Conservation (phyloP, 2,329 filamentous ascomycete species). For the Fusarium anthophilum region DNA sequence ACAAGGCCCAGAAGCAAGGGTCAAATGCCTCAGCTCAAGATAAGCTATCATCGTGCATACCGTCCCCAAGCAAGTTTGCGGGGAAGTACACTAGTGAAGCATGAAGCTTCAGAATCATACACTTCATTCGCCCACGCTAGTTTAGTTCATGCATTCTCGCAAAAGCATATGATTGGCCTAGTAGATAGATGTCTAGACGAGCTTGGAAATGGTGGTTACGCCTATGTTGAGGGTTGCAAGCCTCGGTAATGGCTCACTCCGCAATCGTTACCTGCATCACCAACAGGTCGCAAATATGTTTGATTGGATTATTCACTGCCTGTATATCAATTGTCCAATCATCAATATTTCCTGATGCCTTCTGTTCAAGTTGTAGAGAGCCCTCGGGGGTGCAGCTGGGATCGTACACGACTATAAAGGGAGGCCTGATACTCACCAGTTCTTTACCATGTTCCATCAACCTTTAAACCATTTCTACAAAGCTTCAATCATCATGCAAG, state of each 20-base stretch:
- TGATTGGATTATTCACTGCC: not conserved
- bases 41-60: not conserved
- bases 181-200: not conserved
- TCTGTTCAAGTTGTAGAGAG: not conserved
- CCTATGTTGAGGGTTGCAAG: not conserved
- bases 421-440: fast-evolving
- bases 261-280: not conserved
- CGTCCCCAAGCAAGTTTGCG: not conserved
- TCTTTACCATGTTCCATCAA: not conserved
- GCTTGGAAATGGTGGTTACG: not conserved
- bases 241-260: not conserved
- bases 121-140: not conserved
- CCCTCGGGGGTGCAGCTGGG: not conserved
- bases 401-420: not conserved
- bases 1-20: not conserved
- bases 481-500: not conserved
- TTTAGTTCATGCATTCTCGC: not conserved
- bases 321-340: not conserved
- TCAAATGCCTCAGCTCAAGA: not conserved
- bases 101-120: not conserved
- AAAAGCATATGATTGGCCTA: not conserved
- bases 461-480: not conserved
- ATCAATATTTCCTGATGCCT: not conserved
- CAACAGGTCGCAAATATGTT: not conserved
- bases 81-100: not conserved